Conservation (phyloP, 768 basidiomycete genomes). For the Kwoniella botswanensis region DNA sequence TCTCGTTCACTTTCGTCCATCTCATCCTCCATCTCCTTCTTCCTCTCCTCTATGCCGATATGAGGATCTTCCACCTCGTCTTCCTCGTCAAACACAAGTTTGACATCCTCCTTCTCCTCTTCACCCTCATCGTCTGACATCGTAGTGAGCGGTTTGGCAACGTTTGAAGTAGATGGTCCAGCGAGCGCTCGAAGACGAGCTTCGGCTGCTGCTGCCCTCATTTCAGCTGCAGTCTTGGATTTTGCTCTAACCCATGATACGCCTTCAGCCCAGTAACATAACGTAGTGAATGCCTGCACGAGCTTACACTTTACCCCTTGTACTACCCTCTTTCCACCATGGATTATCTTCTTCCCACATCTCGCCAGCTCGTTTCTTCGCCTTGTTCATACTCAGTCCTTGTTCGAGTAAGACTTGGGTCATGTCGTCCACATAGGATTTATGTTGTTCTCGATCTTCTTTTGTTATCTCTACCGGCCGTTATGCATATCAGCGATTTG, state of each 20-base stretch:
- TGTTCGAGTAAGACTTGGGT: constrained; percentile 16
- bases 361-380: constrained; percentile 39
- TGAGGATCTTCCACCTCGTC: constrained; percentile 45
- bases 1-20: constrained; percentile 46
- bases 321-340: constrained; percentile 49
- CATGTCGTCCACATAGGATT: constrained; percentile 34
- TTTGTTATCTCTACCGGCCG: constrained; percentile 42
- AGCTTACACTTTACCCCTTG: constrained; percentile 44
- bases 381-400: constrained; percentile 40
- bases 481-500: too few relatives aligned
- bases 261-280: neutral
- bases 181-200: constrained; percentile 31
- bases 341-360: constrained; percentile 44
- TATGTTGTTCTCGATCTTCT: constrained; percentile 41
- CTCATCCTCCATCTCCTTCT: constrained; percentile 48
- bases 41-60: constrained; percentile 35
- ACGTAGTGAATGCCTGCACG: neutral
- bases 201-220: constrained; percentile 50
- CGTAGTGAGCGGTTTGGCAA: constrained; percentile 6
- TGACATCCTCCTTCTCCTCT: constrained; percentile 25
- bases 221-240: constrained; percentile 43
- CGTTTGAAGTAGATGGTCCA: constrained; percentile 5
- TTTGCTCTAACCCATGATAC: constrained; percentile 1
- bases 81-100: constrained; percentile 24
- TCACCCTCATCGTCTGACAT: constrained; percentile 1